Percentiles rank a stretch among this genome's conserved stretches.
These are phyloP conservation scores for Naumovozyma castellii DNA, from an alignment of 805 yeast genomes.

Conservation along the genomic window DNA sequence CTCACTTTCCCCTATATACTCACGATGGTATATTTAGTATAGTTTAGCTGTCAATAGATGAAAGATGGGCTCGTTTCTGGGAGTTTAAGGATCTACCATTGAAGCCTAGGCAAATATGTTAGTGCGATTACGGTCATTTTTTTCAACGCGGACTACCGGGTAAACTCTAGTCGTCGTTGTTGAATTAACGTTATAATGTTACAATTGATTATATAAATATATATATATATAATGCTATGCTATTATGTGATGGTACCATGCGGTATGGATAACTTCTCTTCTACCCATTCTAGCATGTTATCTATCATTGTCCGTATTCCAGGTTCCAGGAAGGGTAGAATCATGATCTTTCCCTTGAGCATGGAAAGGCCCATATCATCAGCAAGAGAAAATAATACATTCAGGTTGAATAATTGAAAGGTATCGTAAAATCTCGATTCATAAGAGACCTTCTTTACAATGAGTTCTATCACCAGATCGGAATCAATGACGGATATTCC, in stretches of 20 bases:
- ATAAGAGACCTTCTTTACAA: slow-evolving; percentile 50
- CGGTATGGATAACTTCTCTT: slow-evolving; percentile 1
- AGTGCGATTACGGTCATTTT: background rate
- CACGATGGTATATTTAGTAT: too few relatives aligned
- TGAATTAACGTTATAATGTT: too few relatives aligned
- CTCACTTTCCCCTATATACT: too few relatives aligned
- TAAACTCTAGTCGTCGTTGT: too few relatives aligned
- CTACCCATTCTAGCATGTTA: slow-evolving; percentile 17
- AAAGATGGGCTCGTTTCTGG: too few relatives aligned
- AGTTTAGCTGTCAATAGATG: too few relatives aligned
- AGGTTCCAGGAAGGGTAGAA: slow-evolving; percentile 10
- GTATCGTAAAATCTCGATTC: slow-evolving; percentile 57
- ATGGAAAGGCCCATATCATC: slow-evolving; percentile 14
- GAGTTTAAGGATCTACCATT: background rate
- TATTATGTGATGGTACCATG: background rate
- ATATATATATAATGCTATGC: background rate
- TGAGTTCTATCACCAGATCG: slow-evolving; percentile 34
- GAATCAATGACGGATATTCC: slow-evolving; percentile 9
- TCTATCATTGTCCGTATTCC: slow-evolving; percentile 7
- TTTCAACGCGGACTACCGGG: too few relatives aligned
- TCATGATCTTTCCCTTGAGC: slow-evolving; percentile 14
- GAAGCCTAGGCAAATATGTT: too few relatives aligned
- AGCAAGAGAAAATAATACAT: slow-evolving; percentile 36
- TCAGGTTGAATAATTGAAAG: slow-evolving; percentile 36
- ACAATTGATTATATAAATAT: too few relatives aligned